Base-by-base conservation (phyloP, 2,329 filamentous ascomycete species). In the Fusarium subglutinans region DNA sequence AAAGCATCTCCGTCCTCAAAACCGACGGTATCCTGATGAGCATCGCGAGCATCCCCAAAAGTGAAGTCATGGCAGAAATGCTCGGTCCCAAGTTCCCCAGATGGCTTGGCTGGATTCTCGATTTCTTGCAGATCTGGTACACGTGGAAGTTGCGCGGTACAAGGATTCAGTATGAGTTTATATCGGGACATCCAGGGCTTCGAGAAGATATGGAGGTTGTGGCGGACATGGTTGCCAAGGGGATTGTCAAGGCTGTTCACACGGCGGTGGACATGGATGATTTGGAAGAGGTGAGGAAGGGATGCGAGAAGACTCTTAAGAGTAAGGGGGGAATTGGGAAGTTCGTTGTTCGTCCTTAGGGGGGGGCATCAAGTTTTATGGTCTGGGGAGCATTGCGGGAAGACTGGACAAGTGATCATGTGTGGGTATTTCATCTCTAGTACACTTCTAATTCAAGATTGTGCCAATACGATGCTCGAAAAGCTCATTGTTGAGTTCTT, bases 81-180 rank as follows among this genome's bases (percentile, higher is more conserved):
- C 10, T 86, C 30, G 83, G 83, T 1, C 59, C 63, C 3, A 72
- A 77, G 8, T 72, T 82, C 66, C 83, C 82, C 2, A 78, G 78
- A n/a, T 84, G 85, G 79, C 61, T 87, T 37, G 80, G 80, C 30
- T 80, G 81, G 73, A 12, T 82, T 8, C 64, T 82, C 8, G 79
- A 82, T 45, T 51, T 84, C 6, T 81, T 79, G 20, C 83, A 84
- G 69, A 73, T 81, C 69, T 85, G 79, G 73, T 86, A 87, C 66
- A 73, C 69, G 30, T 85, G 84, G 76, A 80, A 82, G 77, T 74
- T 87, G 7, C 74, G 82, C 18, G 85, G 87, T 8, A 88, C 86
- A 15, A 79, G 79, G 7, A 82, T 87, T 48, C 79, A 81, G 70
- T 83, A 86, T 53, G 81, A 82, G 17, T 84, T 87, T 41, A 75